These are phyloP conservation scores for Plantago major DNA, from an alignment of 257 asterid genomes.

Conservation along the genomic window DNA sequence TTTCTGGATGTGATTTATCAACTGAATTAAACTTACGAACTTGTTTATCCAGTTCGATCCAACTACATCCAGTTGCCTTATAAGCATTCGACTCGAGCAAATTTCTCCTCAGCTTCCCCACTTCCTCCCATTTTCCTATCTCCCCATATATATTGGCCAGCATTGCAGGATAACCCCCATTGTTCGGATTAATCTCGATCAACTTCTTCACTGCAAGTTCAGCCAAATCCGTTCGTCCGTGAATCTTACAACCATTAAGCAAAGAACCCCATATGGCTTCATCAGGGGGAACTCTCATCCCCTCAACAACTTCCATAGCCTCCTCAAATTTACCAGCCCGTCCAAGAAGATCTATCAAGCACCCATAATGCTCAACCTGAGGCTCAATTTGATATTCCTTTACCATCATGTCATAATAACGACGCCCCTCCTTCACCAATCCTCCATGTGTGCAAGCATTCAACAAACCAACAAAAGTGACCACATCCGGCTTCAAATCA, in stretches of 20 bases:
- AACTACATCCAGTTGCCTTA: constrained; percentile 74
- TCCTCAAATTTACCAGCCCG: constrained; percentile 66
- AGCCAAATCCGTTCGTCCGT: constrained; percentile 55
- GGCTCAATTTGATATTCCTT: constrained; percentile 50
- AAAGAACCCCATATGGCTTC: constrained; percentile 76
- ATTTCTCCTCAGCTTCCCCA: constrained; percentile 36
- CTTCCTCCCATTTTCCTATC: constrained; percentile 70
- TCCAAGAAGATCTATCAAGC: constrained; percentile 69
- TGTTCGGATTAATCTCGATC: constrained; percentile 50
- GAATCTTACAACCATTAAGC: constrained; percentile 73
- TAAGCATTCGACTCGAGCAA: constrained; percentile 36
- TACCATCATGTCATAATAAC: constrained; percentile 50
- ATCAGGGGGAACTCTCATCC: constrained; percentile 63
- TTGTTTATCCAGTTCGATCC: constrained; percentile 62
- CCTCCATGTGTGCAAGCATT: constrained; percentile 82
- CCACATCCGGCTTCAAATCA: constrained; percentile 55
- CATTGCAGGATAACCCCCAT: constrained; percentile 63
- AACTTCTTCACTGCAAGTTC: constrained; percentile 50
- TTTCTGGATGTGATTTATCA: constrained; percentile 60
- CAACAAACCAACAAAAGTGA: constrained; percentile 67
- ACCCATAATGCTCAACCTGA: constrained; percentile 67
- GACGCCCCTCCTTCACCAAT: constrained; percentile 48
- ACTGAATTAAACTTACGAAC: constrained; percentile 54
- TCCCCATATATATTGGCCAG: constrained; percentile 68
- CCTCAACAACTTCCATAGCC: constrained; percentile 52